Evolutionary conservation across 768 basidiomycete species (phyloP), one percentile per base, ranked within the genome.

Genomic region (Rhizopogon vinicolor): DNA sequence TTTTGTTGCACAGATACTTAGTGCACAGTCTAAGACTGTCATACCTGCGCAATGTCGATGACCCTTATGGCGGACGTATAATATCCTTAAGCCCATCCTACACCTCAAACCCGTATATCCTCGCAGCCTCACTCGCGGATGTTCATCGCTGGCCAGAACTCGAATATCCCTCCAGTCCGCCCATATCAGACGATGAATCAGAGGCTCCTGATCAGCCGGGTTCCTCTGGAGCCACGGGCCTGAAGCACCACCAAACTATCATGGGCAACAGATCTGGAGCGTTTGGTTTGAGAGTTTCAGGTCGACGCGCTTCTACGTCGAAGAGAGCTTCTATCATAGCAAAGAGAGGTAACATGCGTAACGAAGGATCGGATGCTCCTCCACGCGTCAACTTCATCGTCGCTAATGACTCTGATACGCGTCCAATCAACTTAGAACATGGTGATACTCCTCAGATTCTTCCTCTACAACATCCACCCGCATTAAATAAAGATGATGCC

Each of bases 231-330:
- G 65, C 82, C 60, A 69, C 76, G 10, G 64, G 80, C 13, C 77
- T 97, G 60, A 90, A 87, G 65, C 87, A 95, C 69, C 89, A 91
- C 6, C 85, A 88, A 63, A 97, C 95, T 3, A 96, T 97, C 64
- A 86, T 94, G 79, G 91, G 85, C 3, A 74, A 74, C 10, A 78
- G 83, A 25, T 78, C 82, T 0, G 91, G 90, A 4, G 89, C 80
- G 0, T 66, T 88, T 1, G 94, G 94, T 0, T 78, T 95, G 72
- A 78, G 93, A 22, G 86, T 93, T 3, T 73, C 80, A 28, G 93
- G 84, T 1, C 84, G 85, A 60, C 74, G 85, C 14, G 70, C 65
- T 0, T 82, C 82, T 2, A 72, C 75, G 1, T 80, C 83, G 8
- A 80, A 80, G 55, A 77, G 83, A 25, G 64, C 76, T 42, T 79